Evolutionary conservation across 352 stramenopile genomes (phyloP).

Genomic region (Phytophthora sp.): DNA sequence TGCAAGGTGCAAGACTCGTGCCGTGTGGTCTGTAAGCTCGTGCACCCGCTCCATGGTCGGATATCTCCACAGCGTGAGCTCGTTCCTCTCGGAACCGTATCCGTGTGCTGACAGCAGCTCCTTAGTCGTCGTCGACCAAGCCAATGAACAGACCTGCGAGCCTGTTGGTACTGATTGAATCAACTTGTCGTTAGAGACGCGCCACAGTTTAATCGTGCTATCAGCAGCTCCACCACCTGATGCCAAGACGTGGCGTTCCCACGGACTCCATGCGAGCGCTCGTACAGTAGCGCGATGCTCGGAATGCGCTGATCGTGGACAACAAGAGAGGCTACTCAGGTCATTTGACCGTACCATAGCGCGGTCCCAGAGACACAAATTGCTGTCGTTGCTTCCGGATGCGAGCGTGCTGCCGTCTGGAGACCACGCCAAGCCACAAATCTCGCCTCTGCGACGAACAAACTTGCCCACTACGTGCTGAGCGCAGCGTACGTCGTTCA

Average conservation of each 20-base stretch:
- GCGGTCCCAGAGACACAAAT: conserved; percentile 93
- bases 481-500: conserved; percentile 44
- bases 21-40: conserved; percentile 94
- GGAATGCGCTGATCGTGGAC: conserved; percentile 68
- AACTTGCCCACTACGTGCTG: conserved; percentile 78
- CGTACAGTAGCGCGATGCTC: conserved; percentile 96
- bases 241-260: conserved; percentile 93
- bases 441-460: conserved; percentile 91
- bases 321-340: not conserved
- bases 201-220: conserved; percentile 98
- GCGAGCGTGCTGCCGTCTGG: conserved; percentile 93
- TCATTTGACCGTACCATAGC: conserved; percentile 8
- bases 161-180: conserved; percentile 95
- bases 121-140: conserved; percentile 85
- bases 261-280: conserved; percentile 96
- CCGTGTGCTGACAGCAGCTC: conserved; percentile 96
- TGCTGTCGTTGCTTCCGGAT: conserved; percentile 96
- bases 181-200: conserved; percentile 75
- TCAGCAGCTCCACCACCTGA: conserved; percentile 96
- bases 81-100: conserved; percentile 85
- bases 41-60: conserved; percentile 93
- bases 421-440: conserved; percentile 96
- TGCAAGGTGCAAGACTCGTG: conserved; percentile 93
- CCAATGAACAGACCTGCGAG: conserved; percentile 94
- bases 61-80: conserved; percentile 97